Evolutionary conservation across 83 land plant species (phyloP).

Genomic region (Picea abies): DNA sequence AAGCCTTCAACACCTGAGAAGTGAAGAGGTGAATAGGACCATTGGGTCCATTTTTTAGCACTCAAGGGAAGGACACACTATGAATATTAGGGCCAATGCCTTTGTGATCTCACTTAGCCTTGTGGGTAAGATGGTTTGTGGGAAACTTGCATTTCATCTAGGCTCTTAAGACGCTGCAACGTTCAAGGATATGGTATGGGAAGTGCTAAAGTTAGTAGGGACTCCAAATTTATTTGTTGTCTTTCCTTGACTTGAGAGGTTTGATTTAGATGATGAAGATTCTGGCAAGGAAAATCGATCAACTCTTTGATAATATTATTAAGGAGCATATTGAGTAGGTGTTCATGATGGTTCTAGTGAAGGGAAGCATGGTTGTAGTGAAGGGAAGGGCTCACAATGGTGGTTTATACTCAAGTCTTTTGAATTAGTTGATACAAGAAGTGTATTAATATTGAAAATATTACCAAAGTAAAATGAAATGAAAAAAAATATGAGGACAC

Average conservation of each 20-base stretch:
- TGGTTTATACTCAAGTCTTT: too few species aligned
- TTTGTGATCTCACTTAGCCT: constrained; percentile 1
- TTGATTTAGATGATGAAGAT: constrained; percentile 12
- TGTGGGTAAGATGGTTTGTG: neutral
- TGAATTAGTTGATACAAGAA: too few species aligned
- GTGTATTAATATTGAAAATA: too few species aligned
- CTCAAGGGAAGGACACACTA: neutral
- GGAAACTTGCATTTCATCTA: neutral
- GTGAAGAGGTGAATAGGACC: constrained; percentile 22
- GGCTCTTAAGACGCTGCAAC: neutral
- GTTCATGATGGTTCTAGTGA: neutral
- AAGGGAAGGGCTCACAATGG: too few species aligned
- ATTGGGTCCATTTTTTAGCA: neutral
- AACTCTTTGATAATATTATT: constrained; percentile 3
- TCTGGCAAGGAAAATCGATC: neutral
- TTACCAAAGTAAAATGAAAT: too few species aligned
- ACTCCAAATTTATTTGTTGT: neutral
- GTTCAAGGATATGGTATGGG: constrained; percentile 15
- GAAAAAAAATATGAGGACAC: too few species aligned
- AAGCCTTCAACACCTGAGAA: constrained; percentile 24
- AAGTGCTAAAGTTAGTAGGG: constrained; percentile 6
- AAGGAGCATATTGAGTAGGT: constrained; percentile 6
- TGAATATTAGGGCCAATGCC: constrained; percentile 1
- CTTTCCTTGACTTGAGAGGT: constrained; percentile 10
- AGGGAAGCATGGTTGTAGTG: neutral